Base-by-base conservation (phyloP, 2,329 filamentous ascomycete species). In the Claviceps sp. region DNA sequence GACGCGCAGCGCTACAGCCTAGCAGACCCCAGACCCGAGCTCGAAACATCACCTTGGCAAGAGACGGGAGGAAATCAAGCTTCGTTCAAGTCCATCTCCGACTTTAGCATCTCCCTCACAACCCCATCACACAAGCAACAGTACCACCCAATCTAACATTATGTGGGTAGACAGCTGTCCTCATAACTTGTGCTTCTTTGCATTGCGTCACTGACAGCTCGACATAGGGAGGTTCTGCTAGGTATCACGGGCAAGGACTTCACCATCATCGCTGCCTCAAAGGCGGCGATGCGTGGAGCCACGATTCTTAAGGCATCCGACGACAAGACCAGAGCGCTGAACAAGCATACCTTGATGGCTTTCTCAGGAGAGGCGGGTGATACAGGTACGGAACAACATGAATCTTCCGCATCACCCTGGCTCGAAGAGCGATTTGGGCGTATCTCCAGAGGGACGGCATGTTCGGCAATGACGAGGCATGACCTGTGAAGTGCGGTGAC, bases 191-290 rank as follows among this genome's bases (percentile, higher is more conserved):
- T 8, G 20, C 20, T 16, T 17, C 34, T 36, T 36, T 4, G 29
- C 20, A 40, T 5, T 29, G 14, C 8, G 17, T 23, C 8, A 38
- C 45, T 53, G 23, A 55, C 53, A 39, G n/a, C 22, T 34, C 17
- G 47, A 52, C 48, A 29, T 55, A 97, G 90, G 93, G 93, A 98
- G 82, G 88, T 97, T 68, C 80, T 98, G 67, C 80, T 98, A 62
- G 93, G 93, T 65, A 95, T 98, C 70, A 96, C 91, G 54, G 94
- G 93, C 76, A 95, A 95, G 78, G 94, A 98, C 80, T 98, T 96
- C 71, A 94, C 90, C 74, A 83, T 98, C 78, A 83, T 98, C 68
- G 93, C 89, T 64, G 88, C 93, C 63, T 97, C 90, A 57, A 97
- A 98, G 77, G 93, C 93, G 66, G 88, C 90, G 63, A 97, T 97